Conservation (phyloP, 176 grass and related monocot genomes). For the Alopecurus myosuroides region DNA sequence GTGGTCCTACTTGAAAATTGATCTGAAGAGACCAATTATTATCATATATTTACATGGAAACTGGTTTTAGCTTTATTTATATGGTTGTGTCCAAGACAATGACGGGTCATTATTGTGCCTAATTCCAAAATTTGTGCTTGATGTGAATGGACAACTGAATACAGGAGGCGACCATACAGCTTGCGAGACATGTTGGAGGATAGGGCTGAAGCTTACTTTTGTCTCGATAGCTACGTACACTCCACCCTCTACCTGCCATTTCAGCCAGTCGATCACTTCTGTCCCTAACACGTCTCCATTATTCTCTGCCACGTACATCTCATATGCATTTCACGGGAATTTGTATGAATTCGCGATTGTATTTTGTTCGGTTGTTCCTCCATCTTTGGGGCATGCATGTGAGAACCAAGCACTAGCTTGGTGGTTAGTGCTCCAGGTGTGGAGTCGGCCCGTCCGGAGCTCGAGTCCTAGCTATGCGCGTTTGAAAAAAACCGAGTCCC, state of each 20-base stretch:
- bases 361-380: not conserved
- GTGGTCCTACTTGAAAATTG: not conserved
- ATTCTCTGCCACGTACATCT: not conserved
- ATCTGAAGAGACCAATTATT: not conserved
- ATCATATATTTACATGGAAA: not conserved
- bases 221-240: constrained; percentile 8
- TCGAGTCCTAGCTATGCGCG: too few species aligned
- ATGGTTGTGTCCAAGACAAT: constrained; percentile 1
- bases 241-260: not conserved
- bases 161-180: not conserved
- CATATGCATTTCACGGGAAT: not conserved
- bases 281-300: not conserved
- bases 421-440: too few species aligned
- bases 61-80: not conserved
- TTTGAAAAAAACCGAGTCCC: too few species aligned
- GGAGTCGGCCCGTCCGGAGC: too few species aligned
- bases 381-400: not conserved
- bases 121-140: not conserved
- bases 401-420: too few species aligned
- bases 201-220: constrained; percentile 5
- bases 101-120: constrained; percentile 1
- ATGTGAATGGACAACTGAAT: constrained; percentile 12
- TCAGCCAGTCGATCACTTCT: not conserved
- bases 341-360: not conserved
- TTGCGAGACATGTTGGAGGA: too few species aligned